These are phyloP conservation scores for Theileria annulata DNA, from an alignment of 169 alveolate genomes.

Conservation along the genomic window DNA sequence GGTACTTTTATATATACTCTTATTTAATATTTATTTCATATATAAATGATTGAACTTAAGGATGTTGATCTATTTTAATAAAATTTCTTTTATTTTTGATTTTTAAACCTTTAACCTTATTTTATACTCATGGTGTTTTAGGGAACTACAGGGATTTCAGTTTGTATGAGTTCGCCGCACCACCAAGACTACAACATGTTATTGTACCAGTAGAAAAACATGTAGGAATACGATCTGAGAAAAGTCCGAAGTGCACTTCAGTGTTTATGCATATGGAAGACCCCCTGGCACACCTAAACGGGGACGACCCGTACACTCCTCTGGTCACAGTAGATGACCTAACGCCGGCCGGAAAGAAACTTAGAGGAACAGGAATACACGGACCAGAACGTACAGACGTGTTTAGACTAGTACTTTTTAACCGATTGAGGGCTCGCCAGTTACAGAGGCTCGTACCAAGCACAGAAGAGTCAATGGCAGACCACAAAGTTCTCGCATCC, in stretches of 20 bases:
- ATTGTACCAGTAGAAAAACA: slow-evolving; percentile 74
- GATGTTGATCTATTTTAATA: neutral
- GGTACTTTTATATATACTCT: neutral
- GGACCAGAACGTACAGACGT: slow-evolving; percentile 88
- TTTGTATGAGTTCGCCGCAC: slow-evolving; percentile 76
- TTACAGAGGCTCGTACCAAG: slow-evolving; percentile 83
- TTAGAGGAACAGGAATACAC: slow-evolving; percentile 86
- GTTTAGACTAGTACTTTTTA: slow-evolving; percentile 79
- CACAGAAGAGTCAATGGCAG: slow-evolving; percentile 74
- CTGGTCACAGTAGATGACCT: slow-evolving; percentile 73
- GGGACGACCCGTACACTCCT: slow-evolving; percentile 62
- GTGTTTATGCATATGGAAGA: slow-evolving; percentile 64
- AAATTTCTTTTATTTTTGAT: neutral
- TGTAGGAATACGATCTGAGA: slow-evolving; percentile 48
- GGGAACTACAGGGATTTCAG: slow-evolving; percentile 80
- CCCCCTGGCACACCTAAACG: slow-evolving; percentile 68
- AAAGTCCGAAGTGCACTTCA: slow-evolving; percentile 56
- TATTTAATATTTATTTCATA: neutral
- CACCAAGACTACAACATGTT: slow-evolving; percentile 69
- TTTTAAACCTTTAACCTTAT: neutral
- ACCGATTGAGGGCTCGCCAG: slow-evolving; percentile 82
- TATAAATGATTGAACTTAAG: neutral
- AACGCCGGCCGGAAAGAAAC: slow-evolving; percentile 64
- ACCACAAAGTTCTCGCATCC: slow-evolving; percentile 71
- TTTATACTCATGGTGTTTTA: slow-evolving; percentile 8